A percentile compares a stretch with the other conserved stretches of the same genome.
Evolutionary conservation across 2,329 filamentous ascomycete species (phyloP).

Genomic region (Talaromyces sp.): DNA sequence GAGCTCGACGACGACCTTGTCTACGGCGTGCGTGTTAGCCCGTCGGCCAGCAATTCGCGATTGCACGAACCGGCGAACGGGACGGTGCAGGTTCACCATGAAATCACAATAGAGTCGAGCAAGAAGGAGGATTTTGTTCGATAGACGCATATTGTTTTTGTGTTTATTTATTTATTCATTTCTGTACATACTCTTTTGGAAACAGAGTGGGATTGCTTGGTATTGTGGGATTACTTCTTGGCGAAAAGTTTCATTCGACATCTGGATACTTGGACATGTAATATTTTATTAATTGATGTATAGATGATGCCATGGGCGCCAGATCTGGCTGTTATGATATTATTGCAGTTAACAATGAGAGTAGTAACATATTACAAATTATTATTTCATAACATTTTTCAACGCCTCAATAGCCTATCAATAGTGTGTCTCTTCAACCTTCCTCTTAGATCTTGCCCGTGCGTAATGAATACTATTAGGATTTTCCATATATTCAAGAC

Average conservation of each 20-base stretch:
- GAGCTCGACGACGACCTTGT: slow-evolving; percentile 11
- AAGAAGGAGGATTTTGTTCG: slow-evolving; percentile 9
- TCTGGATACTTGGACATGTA: background rate
- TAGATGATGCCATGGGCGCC: background rate
- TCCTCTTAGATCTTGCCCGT: background rate
- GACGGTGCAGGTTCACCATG: slow-evolving; percentile 12
- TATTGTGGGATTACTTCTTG: background rate
- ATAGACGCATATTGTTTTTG: background rate
- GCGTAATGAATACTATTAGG: background rate
- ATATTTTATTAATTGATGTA: background rate
- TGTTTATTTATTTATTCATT: background rate
- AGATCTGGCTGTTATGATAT: background rate
- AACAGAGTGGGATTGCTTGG: background rate
- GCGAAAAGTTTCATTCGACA: background rate
- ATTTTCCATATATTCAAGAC: background rate
- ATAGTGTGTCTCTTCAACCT: background rate
- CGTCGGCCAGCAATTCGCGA: slow-evolving; percentile 8
- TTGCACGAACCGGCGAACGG: slow-evolving; percentile 11
- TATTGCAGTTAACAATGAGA: background rate
- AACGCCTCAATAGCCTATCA: background rate
- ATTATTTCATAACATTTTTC: background rate
- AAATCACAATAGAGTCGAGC: slow-evolving; percentile 10
- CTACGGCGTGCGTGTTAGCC: slow-evolving; percentile 10
- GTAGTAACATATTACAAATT: background rate
- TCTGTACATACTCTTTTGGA: background rate